Evolutionary conservation across 2,329 filamentous ascomycete species (phyloP), one percentile per base, ranked within the genome.

Genomic region (Diaporthe eres): DNA sequence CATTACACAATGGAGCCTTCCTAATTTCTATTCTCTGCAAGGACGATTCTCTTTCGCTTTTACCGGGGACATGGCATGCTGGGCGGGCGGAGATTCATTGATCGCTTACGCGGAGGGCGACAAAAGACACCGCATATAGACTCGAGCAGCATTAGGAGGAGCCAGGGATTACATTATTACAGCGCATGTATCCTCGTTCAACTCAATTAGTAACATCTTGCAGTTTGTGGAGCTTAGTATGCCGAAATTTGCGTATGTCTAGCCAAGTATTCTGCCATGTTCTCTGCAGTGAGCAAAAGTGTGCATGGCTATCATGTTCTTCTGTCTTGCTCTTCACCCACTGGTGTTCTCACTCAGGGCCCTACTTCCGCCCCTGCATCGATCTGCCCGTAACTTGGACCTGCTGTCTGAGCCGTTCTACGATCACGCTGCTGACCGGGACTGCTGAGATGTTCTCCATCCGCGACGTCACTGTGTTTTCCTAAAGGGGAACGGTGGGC

Each of bases 1-100:
- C 65, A 68, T 68, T 68, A 68, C 65, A 47, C 65, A 68, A 53
- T 72, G 58, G 58, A 53, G 47, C 34, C 25, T 42, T 42, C 31
- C 34, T 73, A 65, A 65, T 73, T 25, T 53, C 39, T 73, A 65
- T 55, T 44, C 28, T 51, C 58, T 44, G 68, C 28, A 53, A 15
- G 42, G 71, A 8, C 28, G 6, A 22, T 34, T 44, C 10, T 12
- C 49, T 31, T 25, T 34, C 15, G 12, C 25, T 28, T 53, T 4
- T 19, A 39, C 7, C 13, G 31, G 63, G 15, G 63, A 53, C 22
- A 53, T 68, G 47, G 31, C 31, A 19, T 10, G 22, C 31, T 42
- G 0, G 34, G 19, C 17, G 4, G 57, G 34, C 19, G 47, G 47
- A 39, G 19, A 25, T 39, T 39, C 13, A 15, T 39, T 39, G 9